Percentiles rank a stretch among this genome's conserved stretches.
phyloP scores from a whole-genome alignment of 805 yeast species.

The Hanseniaspora valbyensis region DNA sequence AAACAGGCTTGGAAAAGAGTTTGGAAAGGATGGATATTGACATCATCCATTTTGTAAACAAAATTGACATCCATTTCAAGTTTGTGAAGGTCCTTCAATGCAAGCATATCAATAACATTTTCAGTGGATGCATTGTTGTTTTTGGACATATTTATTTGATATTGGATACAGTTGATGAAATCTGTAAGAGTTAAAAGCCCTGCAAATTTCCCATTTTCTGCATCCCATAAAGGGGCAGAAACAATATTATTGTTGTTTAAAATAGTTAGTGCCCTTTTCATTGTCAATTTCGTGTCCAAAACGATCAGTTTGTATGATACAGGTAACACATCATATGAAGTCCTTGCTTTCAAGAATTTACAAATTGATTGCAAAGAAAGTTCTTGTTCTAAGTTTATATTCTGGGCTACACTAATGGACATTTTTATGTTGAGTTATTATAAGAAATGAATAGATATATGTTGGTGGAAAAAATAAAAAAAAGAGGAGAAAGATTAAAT shows the following conservation, averaged over 20 bases:
- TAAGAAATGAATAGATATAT: not conserved
- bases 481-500: too few relatives aligned
- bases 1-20: slow-evolving; percentile 86
- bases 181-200: slow-evolving; percentile 88
- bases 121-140: slow-evolving; percentile 55
- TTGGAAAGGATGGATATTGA: slow-evolving; percentile 81
- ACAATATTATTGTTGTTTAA: slow-evolving; percentile 87
- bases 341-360: slow-evolving; percentile 72
- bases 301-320: slow-evolving; percentile 88
- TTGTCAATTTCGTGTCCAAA: slow-evolving; percentile 79
- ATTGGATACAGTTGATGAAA: slow-evolving; percentile 88
- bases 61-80: slow-evolving; percentile 83
- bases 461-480: too few relatives aligned
- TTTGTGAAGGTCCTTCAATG: slow-evolving; percentile 72
- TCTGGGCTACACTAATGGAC: slow-evolving; percentile 20
- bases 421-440: not conserved
- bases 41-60: slow-evolving; percentile 64
- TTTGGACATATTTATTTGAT: slow-evolving; percentile 54
- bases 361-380: slow-evolving; percentile 76
- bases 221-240: slow-evolving; percentile 94
- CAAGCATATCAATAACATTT: slow-evolving; percentile 75
- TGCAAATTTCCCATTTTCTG: slow-evolving; percentile 77
- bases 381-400: slow-evolving; percentile 47
- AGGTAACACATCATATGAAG: slow-evolving; percentile 93
- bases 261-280: slow-evolving; percentile 82